These are phyloP conservation scores for Malus sieversii DNA, from an alignment of 306 rosid genomes.

Conservation along the genomic window DNA sequence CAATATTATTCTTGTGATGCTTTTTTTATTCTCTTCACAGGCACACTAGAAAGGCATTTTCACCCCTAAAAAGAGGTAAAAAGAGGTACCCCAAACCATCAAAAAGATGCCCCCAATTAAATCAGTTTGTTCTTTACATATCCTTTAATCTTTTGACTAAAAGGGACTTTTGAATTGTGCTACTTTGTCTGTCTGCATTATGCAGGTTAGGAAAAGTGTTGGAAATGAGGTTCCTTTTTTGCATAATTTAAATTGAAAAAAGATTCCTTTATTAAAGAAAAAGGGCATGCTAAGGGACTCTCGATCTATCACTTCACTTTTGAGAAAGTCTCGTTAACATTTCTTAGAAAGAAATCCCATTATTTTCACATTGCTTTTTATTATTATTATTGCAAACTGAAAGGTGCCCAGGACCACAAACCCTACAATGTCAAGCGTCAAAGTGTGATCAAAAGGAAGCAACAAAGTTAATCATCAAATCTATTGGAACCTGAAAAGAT, in stretches of 20 bases:
- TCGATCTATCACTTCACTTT: too few species aligned
- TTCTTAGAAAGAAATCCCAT: neutral
- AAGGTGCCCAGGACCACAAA: slow-evolving; percentile 17
- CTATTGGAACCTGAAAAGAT: slow-evolving; percentile 43
- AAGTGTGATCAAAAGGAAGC: slow-evolving; percentile 14
- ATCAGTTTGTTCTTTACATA: slow-evolving; percentile 1
- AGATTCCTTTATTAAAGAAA: slow-evolving; percentile 41
- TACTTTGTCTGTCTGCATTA: too few species aligned
- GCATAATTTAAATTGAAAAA: slow-evolving; percentile 26
- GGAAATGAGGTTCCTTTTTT: slow-evolving; percentile 35
- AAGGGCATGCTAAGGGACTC: too few species aligned
- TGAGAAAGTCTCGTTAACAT: too few species aligned
- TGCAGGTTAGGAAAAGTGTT: slow-evolving; percentile 5
- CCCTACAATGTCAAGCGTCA: slow-evolving; percentile 2
- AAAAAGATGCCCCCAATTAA: neutral
- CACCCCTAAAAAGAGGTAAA: neutral
- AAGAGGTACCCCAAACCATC: slow-evolving; percentile 10
- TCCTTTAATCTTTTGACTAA: slow-evolving; percentile 17
- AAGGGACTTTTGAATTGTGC: slow-evolving; percentile 3
- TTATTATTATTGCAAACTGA: slow-evolving; percentile 19
- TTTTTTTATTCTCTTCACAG: neutral
- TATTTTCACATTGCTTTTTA: slow-evolving; percentile 5
- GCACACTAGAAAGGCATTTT: neutral
- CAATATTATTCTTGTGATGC: neutral
- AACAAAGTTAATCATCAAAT: slow-evolving; percentile 26